Percentiles rank a stretch among this genome's conserved stretches.
Evolutionary conservation across 345 rosid species (phyloP).

Genomic region (Gossypium thurberi): DNA sequence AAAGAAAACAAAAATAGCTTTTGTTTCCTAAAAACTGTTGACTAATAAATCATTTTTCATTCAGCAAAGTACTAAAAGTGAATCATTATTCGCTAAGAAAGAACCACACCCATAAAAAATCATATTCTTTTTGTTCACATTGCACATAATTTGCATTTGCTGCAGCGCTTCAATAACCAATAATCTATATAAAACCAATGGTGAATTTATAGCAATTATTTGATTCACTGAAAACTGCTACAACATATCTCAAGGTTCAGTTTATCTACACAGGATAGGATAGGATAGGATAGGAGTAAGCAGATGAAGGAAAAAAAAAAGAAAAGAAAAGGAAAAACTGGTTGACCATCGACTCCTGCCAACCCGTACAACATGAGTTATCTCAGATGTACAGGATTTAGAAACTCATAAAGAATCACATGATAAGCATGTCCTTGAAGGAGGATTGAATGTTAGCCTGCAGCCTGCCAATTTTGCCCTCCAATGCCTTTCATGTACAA

Average conservation of each 20-base stretch:
- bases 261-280: slow-evolving; percentile 22
- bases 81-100: too few species aligned
- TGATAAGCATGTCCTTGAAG: not conserved
- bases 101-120: too few species aligned
- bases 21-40: too few species aligned
- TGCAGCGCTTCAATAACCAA: not conserved
- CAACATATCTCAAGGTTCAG: not conserved
- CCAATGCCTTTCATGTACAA: slow-evolving; percentile 10
- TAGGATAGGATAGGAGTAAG: not conserved
- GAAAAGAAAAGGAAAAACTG: too few species aligned
- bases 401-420: slow-evolving; percentile 25
- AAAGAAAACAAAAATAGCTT: too few species aligned
- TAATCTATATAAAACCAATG: not conserved
- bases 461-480: slow-evolving; percentile 2
- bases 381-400: slow-evolving; percentile 23
- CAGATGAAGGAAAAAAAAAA: not conserved
- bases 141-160: too few species aligned
- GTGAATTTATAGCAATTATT: not conserved
- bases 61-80: too few species aligned
- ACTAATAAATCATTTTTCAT: too few species aligned
- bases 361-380: slow-evolving; percentile 26
- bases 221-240: slow-evolving; percentile 7
- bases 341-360: slow-evolving; percentile 22
- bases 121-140: too few species aligned
- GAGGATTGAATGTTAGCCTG: slow-evolving; percentile 9